phyloP scores from a whole-genome alignment of 768 basidiomycete species.

The Arthromyces matolae region DNA sequence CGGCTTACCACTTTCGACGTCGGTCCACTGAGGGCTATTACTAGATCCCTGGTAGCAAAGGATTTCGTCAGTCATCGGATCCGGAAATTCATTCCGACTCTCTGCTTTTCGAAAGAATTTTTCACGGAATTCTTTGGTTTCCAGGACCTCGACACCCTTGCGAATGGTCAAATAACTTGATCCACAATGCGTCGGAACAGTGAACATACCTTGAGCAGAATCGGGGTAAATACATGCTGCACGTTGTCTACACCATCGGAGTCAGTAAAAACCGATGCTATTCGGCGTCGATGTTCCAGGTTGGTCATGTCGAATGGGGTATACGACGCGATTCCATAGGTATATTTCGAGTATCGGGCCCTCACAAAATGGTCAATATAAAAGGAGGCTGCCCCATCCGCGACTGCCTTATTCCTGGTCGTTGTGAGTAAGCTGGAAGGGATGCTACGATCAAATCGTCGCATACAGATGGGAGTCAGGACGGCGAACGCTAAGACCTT shows the following conservation, averaged over 20 bases:
- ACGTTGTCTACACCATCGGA: conserved; percentile 6
- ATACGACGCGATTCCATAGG: conserved; percentile 30
- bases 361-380: conserved; percentile 41
- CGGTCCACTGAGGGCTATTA: conserved; percentile 13
- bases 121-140: conserved; percentile 12
- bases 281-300: conserved; percentile 15
- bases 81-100: background rate
- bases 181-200: no score
- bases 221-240: conserved; percentile 4
- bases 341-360: conserved; percentile 34
- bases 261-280: conserved; percentile 1
- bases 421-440: no score
- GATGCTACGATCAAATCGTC: no score
- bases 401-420: conserved; percentile 45
- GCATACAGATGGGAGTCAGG: conserved; percentile 19
- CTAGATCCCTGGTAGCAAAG: conserved; percentile 9
- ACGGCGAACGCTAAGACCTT: conserved; percentile 17
- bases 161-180: no score
- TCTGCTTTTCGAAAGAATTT: conserved; percentile 3
- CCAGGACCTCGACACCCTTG: conserved; percentile 12
- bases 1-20: conserved; percentile 11
- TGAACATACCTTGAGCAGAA: conserved; percentile 11
- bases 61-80: conserved; percentile 6
- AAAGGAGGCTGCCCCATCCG: conserved; percentile 41
- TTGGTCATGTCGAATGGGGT: conserved; percentile 11